These are phyloP conservation scores for Eustoma russellianum DNA, from an alignment of 257 asterid genomes.

Conservation along the genomic window DNA sequence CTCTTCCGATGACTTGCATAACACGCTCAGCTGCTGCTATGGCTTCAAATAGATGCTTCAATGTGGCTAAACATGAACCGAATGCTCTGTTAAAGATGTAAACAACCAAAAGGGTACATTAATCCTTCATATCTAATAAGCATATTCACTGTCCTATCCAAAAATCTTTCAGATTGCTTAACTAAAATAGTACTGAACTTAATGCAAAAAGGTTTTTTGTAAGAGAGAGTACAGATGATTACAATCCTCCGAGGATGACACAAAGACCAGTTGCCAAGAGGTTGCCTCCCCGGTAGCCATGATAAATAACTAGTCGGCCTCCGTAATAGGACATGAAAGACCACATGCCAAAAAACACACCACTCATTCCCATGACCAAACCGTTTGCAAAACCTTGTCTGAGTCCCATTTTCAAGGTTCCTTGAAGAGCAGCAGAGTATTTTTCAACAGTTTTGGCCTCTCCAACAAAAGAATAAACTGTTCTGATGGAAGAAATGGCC, in stretches of 20 bases:
- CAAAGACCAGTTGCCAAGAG: conserved; percentile 82
- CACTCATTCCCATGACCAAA: conserved; percentile 76
- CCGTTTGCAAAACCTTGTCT: conserved; percentile 87
- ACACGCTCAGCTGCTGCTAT: conserved; percentile 69
- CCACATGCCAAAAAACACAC: conserved; percentile 76
- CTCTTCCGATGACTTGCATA: conserved; percentile 49
- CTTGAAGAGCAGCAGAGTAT: conserved; percentile 66
- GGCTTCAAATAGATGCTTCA: conserved; percentile 73
- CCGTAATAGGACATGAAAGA: conserved; percentile 76
- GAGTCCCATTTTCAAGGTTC: conserved; percentile 54
- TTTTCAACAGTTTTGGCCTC: conserved; percentile 45
- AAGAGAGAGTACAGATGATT: conserved; percentile 13
- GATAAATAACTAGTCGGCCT: conserved; percentile 74
- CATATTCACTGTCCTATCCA: no score
- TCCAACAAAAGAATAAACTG: conserved; percentile 79
- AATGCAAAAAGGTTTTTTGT: neutral
- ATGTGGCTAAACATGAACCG: conserved; percentile 71
- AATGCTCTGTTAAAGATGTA: conserved; percentile 36
- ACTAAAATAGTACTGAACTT: neutral
- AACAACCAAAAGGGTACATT: neutral
- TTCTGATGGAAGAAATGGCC: conserved; percentile 71
- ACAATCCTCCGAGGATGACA: conserved; percentile 85
- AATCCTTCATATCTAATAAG: neutral
- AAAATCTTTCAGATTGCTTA: no score
- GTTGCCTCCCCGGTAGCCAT: conserved; percentile 69